Base-by-base conservation (phyloP, 2,329 filamentous ascomycete genomes). In the Epichloe gansuensis region DNA sequence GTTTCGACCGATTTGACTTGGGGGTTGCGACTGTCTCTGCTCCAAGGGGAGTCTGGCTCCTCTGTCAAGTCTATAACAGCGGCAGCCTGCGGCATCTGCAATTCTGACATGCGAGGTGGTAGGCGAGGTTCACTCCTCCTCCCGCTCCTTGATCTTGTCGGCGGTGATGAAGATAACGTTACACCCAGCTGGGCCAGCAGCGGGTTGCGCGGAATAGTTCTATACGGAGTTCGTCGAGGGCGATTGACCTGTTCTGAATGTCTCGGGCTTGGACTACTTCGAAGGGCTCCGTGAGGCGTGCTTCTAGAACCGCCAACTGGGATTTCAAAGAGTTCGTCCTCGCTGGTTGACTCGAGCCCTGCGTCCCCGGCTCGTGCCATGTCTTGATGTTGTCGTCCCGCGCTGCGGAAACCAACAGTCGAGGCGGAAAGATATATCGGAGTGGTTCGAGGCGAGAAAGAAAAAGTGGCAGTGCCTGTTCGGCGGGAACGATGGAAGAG, bases 21-120 rank as follows among this genome's bases (percentile, higher is more conserved):
- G 51, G 25, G 53, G 55, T 25, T 62, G 69, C 51, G 68, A 58
- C 23, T 52, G 54, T 43, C 69, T 65, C 57, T 67, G 65, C 46
- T 69, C 59, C 7, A 60, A 55, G 5, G 74, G 17, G 73, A 76
- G 59, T 77, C 75, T 0, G 74, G 73, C 56, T 77, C 75, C 9
- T 67, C 68, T 0, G 75, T 78, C 47, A 79, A 62, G 53, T 78
- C 75, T 44, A 78, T 78, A 13, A 77, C 63, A 17, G 67, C 57
- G 5, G 65, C 50, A 4, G 53, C 43, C 31, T 50, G 51, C 23
- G 51, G 60, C n/a, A 39, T n/a, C 37, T 38, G 50, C n/a, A 48
- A 6, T 28, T 21, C 13, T 4, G 39, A 45, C 6, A 12, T 46
- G 8, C n/a, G 9, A 7, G 46, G 44, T 5, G 45, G 25, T 15